A percentile compares a stretch with the other conserved stretches of the same genome.
These are phyloP conservation scores for Ophiosphaerella narmari DNA, from an alignment of 2,329 filamentous ascomycete species.

Conservation along the genomic window DNA sequence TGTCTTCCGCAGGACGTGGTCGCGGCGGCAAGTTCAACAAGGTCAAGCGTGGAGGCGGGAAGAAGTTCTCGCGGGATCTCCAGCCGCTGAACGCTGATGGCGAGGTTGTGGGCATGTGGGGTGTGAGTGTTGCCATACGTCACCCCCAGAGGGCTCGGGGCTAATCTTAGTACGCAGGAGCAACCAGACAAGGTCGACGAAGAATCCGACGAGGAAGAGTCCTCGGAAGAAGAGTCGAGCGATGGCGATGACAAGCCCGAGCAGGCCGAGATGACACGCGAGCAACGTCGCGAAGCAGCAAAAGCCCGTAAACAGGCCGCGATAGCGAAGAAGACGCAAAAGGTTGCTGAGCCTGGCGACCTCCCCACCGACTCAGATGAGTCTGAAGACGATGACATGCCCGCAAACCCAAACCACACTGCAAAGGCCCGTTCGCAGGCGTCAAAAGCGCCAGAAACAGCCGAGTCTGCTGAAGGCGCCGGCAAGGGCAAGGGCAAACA, in stretches of 20 bases:
- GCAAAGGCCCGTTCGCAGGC: slow-evolving; percentile 71
- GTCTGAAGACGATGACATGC: slow-evolving; percentile 68
- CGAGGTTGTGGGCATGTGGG: slow-evolving; percentile 88
- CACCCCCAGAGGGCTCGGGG: neutral
- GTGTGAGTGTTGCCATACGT: slow-evolving; percentile 53
- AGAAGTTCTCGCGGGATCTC: slow-evolving; percentile 92
- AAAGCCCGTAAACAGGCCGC: slow-evolving; percentile 92
- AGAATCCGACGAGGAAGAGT: slow-evolving; percentile 46
- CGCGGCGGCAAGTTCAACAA: slow-evolving; percentile 95
- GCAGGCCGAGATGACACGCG: slow-evolving; percentile 71
- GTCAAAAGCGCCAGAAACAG: slow-evolving; percentile 51
- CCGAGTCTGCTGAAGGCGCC: slow-evolving; percentile 54
- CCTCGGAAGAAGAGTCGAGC: slow-evolving; percentile 52
- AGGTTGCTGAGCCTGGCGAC: slow-evolving; percentile 79
- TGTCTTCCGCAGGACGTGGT: slow-evolving; percentile 66
- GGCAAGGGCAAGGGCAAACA: slow-evolving; percentile 63
- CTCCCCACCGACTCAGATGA: slow-evolving; percentile 74
- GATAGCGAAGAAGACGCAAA: slow-evolving; percentile 73
- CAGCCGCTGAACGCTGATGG: slow-evolving; percentile 87
- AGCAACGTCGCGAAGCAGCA: slow-evolving; percentile 83
- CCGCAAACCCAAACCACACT: slow-evolving; percentile 88
- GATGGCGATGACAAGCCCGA: slow-evolving; percentile 50
- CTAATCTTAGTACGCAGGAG: slow-evolving; percentile 34
- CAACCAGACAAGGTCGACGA: slow-evolving; percentile 57
- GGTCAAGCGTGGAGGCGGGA: slow-evolving; percentile 89